Evolutionary conservation across 768 basidiomycete species (phyloP).

Genomic region (Amanita inopinata): DNA sequence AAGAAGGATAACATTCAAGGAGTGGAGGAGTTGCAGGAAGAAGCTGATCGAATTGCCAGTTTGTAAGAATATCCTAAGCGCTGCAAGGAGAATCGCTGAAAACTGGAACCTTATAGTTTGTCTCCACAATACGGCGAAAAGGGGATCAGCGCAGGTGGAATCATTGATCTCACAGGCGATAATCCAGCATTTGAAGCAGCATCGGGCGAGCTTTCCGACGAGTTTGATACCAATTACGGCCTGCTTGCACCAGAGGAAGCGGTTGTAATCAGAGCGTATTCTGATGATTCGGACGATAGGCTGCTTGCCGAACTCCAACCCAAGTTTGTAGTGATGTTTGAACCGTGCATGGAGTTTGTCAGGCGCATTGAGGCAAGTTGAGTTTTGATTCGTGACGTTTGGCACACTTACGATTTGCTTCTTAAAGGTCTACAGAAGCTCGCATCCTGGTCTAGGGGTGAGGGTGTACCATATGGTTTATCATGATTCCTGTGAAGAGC

Average conservation of each 20-base stretch:
- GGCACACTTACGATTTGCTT: not conserved
- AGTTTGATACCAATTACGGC: slow-evolving; percentile 76
- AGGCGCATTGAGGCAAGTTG: slow-evolving; percentile 75
- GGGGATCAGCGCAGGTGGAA: not conserved
- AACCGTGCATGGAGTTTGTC: slow-evolving; percentile 89
- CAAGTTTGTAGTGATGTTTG: slow-evolving; percentile 91
- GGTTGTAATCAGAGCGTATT: slow-evolving; percentile 79
- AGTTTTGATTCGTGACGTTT: not conserved
- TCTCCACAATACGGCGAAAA: slow-evolving; percentile 17
- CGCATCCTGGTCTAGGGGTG: slow-evolving; percentile 73
- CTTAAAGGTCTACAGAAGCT: slow-evolving; percentile 72
- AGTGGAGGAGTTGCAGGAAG: slow-evolving; percentile 25
- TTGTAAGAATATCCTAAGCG: not conserved
- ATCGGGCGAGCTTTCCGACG: slow-evolving; percentile 32
- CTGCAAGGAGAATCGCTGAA: slow-evolving; percentile 3
- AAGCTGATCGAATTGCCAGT: slow-evolving; percentile 22
- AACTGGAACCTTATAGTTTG: slow-evolving; percentile 18
- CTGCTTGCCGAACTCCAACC: slow-evolving; percentile 82
- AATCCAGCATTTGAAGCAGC: slow-evolving; percentile 25
- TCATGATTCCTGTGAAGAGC: slow-evolving; percentile 86
- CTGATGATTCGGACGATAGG: slow-evolving; percentile 88
- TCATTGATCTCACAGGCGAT: slow-evolving; percentile 18
- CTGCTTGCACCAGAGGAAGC: slow-evolving; percentile 70
- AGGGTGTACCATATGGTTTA: slow-evolving; percentile 97
- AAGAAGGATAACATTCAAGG: slow-evolving; percentile 11